Conservation (phyloP, 2,329 filamentous ascomycete species). For the Geosmithia flava region DNA sequence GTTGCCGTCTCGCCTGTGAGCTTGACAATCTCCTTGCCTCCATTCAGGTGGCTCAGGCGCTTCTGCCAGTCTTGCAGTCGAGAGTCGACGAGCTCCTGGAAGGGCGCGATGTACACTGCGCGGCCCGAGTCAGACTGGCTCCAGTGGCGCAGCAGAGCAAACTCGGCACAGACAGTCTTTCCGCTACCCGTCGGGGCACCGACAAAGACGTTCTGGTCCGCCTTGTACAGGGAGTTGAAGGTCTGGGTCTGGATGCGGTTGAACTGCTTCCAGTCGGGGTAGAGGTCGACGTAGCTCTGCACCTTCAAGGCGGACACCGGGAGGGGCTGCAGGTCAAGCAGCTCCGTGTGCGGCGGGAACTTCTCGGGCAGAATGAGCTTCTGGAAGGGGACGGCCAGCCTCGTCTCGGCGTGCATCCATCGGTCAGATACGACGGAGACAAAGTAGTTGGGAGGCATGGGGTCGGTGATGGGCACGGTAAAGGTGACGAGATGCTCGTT, state of each 20-base stretch:
- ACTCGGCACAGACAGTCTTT: constrained; percentile 94
- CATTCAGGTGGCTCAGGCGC: constrained; percentile 57
- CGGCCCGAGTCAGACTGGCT: constrained; percentile 43
- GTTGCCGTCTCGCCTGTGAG: constrained; percentile 85
- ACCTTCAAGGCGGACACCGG: constrained; percentile 81
- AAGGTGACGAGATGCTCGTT: constrained; percentile 95
- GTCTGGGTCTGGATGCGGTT: constrained; percentile 97
- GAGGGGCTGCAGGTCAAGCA: constrained; percentile 83
- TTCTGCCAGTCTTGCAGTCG: constrained; percentile 76
- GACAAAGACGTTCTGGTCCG: constrained; percentile 87
- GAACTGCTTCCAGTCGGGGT: constrained; percentile 76
- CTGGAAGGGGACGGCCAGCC: constrained; percentile 85
- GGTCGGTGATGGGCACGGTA: constrained; percentile 90
- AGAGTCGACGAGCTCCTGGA: constrained; percentile 82
- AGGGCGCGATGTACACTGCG: constrained; percentile 88
- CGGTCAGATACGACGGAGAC: constrained; percentile 88
- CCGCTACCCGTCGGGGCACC: constrained; percentile 90
- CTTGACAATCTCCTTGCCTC: constrained; percentile 85
- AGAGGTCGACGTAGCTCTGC: constrained; percentile 69
- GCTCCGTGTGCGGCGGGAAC: constrained; percentile 85
- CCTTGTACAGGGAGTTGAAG: constrained; percentile 85
- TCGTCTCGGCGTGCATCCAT: constrained; percentile 98
- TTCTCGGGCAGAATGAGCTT: constrained; percentile 91
- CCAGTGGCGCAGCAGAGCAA: constrained; percentile 86
- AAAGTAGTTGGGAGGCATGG: constrained; percentile 98